Percentiles rank a stretch among this genome's conserved stretches.
phyloP scores from a whole-genome alignment of 257 asterid species.

The Capsicum baccatum region DNA sequence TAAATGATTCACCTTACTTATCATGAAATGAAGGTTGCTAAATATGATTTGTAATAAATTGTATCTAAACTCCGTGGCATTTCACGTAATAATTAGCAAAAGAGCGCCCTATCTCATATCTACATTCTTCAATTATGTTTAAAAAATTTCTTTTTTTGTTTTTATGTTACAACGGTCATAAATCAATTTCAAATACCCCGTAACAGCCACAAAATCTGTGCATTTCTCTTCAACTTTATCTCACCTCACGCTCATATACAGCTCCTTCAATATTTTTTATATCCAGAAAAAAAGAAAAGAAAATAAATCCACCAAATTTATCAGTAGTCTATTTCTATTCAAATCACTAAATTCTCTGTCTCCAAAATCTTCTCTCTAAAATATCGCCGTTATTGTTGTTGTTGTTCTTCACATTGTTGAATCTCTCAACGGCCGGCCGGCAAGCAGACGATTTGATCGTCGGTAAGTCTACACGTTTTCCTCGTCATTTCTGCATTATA shows the following conservation, averaged over 20 bases:
- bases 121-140: not conserved
- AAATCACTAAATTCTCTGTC: conserved; percentile 4
- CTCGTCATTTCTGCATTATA: not conserved
- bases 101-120: conserved; percentile 2
- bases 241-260: conserved; percentile 17
- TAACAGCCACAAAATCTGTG: conserved; percentile 57
- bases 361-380: conserved; percentile 31
- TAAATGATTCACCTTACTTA: not conserved
- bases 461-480: conserved; percentile 34
- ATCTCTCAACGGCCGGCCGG: conserved; percentile 60
- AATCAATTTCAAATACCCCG: conserved; percentile 50
- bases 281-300: not conserved
- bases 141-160: not conserved
- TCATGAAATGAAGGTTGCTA: not conserved
- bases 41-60: not conserved
- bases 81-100: conserved; percentile 32
- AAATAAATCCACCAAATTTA: conserved; percentile 27
- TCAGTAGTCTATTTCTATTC: conserved; percentile 31
- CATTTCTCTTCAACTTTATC: conserved; percentile 10
- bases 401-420: conserved; percentile 47
- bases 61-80: not conserved
- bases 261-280: conserved; percentile 22
- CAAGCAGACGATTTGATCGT: conserved; percentile 48
- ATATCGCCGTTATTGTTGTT: conserved; percentile 29
- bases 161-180: conserved; percentile 48